Evolutionary conservation across 495 filamentous ascomycete genomes (phyloP).

Genomic region (Daldinia caldariorum): DNA sequence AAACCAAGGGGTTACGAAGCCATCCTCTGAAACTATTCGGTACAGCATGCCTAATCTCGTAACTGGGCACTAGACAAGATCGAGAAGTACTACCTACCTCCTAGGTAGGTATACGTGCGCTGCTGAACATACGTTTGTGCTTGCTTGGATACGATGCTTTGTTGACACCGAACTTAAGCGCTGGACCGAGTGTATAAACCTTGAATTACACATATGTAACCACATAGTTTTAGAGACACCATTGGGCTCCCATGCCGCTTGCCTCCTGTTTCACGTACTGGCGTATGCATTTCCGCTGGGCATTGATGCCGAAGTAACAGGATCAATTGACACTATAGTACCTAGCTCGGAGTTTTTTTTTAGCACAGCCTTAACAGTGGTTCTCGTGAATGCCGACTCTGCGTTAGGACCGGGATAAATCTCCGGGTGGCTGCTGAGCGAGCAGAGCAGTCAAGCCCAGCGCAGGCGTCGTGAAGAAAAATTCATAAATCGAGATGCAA

Average conservation of each 20-base stretch:
- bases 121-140: conserved; percentile 2
- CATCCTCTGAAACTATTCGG: background rate
- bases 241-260: conserved; percentile 16
- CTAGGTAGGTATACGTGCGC: background rate
- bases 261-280: conserved; percentile 3
- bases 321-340: conserved; percentile 1
- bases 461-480: background rate
- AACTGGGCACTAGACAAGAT: background rate
- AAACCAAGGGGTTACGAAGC: background rate
- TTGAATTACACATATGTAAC: conserved; percentile 9
- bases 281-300: conserved; percentile 10
- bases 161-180: conserved; percentile 1
- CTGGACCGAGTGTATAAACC: background rate
- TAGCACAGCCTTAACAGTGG: conserved; percentile 31
- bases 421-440: conserved; percentile 24
- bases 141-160: background rate
- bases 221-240: conserved; percentile 5
- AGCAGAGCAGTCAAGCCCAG: background rate
- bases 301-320: conserved; percentile 3
- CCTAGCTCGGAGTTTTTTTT: conserved; percentile 35
- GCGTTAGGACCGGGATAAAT: conserved; percentile 15
- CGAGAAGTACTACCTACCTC: background rate
- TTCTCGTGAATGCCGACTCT: conserved; percentile 39
- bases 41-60: background rate
- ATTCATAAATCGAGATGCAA: background rate